Evolutionary conservation across 768 basidiomycete genomes (phyloP).

Genomic region (Grammothele lineata): DNA sequence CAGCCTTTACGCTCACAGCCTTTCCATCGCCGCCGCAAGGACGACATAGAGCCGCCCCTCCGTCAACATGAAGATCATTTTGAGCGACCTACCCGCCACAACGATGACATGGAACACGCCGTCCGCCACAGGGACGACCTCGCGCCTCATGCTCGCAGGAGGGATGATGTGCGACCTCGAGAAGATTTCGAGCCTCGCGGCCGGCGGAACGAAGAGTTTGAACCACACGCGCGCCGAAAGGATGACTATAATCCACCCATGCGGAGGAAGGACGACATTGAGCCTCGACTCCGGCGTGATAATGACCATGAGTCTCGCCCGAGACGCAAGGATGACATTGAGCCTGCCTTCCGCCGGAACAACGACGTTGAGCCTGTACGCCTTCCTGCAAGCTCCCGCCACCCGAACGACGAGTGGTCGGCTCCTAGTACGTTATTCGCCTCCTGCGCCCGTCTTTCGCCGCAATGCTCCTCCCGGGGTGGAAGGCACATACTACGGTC

Average conservation of each 20-base stretch:
- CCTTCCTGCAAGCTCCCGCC: slow-evolving; percentile 14
- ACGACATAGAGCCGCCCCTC: slow-evolving; percentile 9
- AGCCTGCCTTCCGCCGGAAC: slow-evolving; percentile 6
- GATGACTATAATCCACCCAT: slow-evolving; percentile 2
- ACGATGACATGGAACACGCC: slow-evolving; percentile 9
- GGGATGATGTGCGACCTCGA: not conserved
- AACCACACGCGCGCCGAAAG: slow-evolving; percentile 5
- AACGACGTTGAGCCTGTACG: slow-evolving; percentile 7
- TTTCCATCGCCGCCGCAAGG: slow-evolving; percentile 5
- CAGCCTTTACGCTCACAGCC: no score
- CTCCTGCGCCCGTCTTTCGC: slow-evolving; percentile 37
- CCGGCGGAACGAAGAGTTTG: slow-evolving; percentile 10
- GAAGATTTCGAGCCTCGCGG: slow-evolving; percentile 3
- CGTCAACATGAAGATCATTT: slow-evolving; percentile 5
- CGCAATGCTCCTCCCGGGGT: slow-evolving; percentile 32
- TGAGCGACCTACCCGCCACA: slow-evolving; percentile 5
- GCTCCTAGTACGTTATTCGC: slow-evolving; percentile 62
- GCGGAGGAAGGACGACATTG: slow-evolving; percentile 6
- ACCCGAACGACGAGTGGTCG: slow-evolving; percentile 23
- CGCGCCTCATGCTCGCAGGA: not conserved
- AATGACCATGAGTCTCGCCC: slow-evolving; percentile 5
- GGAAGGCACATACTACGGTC: slow-evolving; percentile 22
- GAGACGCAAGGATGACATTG: slow-evolving; percentile 9
- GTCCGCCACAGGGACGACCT: no score
- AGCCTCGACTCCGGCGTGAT: slow-evolving; percentile 5